Conservation (phyloP, 2,329 filamentous ascomycete genomes). For the Curvularia spicifera region DNA sequence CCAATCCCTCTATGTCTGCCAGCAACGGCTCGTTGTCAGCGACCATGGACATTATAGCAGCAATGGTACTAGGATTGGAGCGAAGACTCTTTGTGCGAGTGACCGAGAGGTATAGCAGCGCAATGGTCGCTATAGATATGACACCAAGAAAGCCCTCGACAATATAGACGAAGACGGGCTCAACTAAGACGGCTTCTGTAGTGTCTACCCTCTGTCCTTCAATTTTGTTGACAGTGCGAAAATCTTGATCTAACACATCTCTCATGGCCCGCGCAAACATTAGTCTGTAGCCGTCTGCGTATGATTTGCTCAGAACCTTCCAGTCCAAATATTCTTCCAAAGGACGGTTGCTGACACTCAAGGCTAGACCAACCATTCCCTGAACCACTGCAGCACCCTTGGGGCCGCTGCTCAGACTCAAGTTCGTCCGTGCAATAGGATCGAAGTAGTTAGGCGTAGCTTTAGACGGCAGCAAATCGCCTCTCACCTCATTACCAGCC, state of each 20-base stretch:
- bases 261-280: conserved; percentile 50
- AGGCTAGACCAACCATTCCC: conserved; percentile 50
- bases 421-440: conserved; percentile 1
- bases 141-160: conserved; percentile 45
- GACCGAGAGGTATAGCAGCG: conserved; percentile 33
- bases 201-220: conserved; percentile 27
- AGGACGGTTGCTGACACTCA: conserved; percentile 36
- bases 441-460: conserved; percentile 20
- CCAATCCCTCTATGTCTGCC: conserved; percentile 28
- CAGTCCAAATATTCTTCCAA: conserved; percentile 47
- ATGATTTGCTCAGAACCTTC: conserved; percentile 40
- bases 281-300: conserved; percentile 52
- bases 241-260: conserved; percentile 33
- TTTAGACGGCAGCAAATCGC: conserved; percentile 17
- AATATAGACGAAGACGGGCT: conserved; percentile 49
- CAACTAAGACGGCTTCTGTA: conserved; percentile 47
- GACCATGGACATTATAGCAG: conserved; percentile 40
- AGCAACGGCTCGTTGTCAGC: conserved; percentile 21
- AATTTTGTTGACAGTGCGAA: conserved; percentile 7
- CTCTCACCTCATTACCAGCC: conserved; percentile 3
- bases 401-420: conserved; percentile 17
- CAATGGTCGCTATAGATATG: conserved; percentile 29
- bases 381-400: not conserved
- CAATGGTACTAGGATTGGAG: conserved; percentile 48
- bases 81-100: conserved; percentile 27